Conservation (phyloP, 2,329 filamentous ascomycete genomes). For the Furcasterigmium sp. region DNA sequence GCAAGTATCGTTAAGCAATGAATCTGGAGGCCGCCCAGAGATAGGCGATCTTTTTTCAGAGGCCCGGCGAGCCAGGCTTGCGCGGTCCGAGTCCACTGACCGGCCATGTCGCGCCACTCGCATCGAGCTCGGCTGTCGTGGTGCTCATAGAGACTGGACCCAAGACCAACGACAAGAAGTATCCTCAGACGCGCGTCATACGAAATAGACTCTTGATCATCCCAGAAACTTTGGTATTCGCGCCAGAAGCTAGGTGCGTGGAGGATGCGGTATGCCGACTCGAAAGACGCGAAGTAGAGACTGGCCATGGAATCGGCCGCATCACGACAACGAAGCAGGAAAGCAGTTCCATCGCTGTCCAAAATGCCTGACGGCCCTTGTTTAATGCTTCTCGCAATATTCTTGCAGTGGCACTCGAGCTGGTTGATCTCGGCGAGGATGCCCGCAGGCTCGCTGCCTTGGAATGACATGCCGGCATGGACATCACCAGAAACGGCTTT, state of each 20-base stretch:
- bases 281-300: slow-evolving; percentile 45
- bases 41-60: slow-evolving; percentile 24
- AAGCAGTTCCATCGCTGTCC: slow-evolving; percentile 12
- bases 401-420: slow-evolving; percentile 27
- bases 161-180: slow-evolving; percentile 33
- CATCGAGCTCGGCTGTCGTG: slow-evolving; percentile 16
- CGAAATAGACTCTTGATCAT: slow-evolving; percentile 18
- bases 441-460: slow-evolving; percentile 15
- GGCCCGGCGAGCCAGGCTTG: slow-evolving; percentile 35
- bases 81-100: slow-evolving; percentile 34
- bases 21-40: slow-evolving; percentile 30
- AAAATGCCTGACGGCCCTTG: slow-evolving; percentile 23
- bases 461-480: slow-evolving; percentile 5
- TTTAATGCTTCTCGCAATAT: slow-evolving; percentile 23
- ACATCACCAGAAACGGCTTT: neutral
- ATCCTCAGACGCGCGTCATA: slow-evolving; percentile 25
- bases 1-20: slow-evolving; percentile 31
- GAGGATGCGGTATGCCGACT: slow-evolving; percentile 44
- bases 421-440: slow-evolving; percentile 19
- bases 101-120: slow-evolving; percentile 17
- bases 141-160: slow-evolving; percentile 25
- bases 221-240: slow-evolving; percentile 44
- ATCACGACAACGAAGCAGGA: slow-evolving; percentile 20
- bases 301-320: slow-evolving; percentile 32
- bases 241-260: slow-evolving; percentile 46